A percentile compares a stretch with the other conserved stretches of the same genome.
These are phyloP conservation scores for Podospora tetraspora DNA, from an alignment of 495 filamentous ascomycete species.

Conservation along the genomic window DNA sequence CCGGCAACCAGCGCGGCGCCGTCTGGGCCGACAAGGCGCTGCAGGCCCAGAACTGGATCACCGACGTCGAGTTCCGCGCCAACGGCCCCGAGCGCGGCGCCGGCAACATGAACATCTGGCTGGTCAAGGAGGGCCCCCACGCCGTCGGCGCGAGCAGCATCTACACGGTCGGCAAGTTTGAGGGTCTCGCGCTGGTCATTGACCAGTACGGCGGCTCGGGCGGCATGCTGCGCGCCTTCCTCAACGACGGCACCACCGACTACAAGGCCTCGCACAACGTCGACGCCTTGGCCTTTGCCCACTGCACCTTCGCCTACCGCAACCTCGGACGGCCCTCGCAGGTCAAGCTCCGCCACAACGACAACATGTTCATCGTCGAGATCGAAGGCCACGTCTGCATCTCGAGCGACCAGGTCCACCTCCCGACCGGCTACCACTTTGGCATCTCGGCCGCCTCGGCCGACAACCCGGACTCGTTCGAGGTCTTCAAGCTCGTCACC, in stretches of 20 bases:
- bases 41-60: conserved; percentile 63
- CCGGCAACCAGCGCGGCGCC: conserved; percentile 79
- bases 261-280: conserved; percentile 74
- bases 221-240: conserved; percentile 80
- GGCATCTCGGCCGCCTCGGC: conserved; percentile 84
- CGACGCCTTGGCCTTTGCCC: conserved; percentile 84
- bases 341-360: conserved; percentile 64
- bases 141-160: conserved; percentile 66
- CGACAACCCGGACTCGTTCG: conserved; percentile 90
- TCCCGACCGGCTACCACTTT: conserved; percentile 78
- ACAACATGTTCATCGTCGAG: conserved; percentile 64
- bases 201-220: conserved; percentile 81
- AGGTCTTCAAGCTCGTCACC: conserved; percentile 80
- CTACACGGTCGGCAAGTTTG: conserved; percentile 75
- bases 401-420: conserved; percentile 65
- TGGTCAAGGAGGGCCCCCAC: conserved; percentile 63
- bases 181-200: conserved; percentile 79
- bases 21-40: conserved; percentile 69
- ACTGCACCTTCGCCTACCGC: conserved; percentile 86
- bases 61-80: conserved; percentile 81
- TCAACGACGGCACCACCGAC: conserved; percentile 84
- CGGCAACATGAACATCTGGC: conserved; percentile 93
- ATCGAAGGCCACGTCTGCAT: conserved; percentile 83
- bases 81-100: conserved; percentile 78
- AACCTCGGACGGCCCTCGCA: conserved; percentile 81